A percentile compares a stretch with the other conserved stretches of the same genome.
phyloP scores from a whole-genome alignment of 2,329 filamentous ascomycete species.

The Fusarium albidum region DNA sequence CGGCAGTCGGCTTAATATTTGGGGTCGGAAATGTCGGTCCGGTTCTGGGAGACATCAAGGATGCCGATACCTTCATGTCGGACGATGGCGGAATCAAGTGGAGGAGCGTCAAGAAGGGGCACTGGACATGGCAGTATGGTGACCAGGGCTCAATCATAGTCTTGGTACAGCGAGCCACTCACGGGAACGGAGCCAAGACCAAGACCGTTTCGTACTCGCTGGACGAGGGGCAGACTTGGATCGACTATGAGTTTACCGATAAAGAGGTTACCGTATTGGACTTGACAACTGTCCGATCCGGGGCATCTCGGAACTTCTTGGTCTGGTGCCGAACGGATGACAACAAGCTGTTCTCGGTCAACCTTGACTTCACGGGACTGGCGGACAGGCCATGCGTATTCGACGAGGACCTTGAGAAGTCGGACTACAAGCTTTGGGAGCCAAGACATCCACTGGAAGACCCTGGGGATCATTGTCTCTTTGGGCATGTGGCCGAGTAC shows the following conservation, averaged over 20 bases:
- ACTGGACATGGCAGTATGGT: conserved; percentile 93
- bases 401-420: conserved; percentile 61
- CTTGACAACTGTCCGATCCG: conserved; percentile 88
- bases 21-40: conserved; percentile 89
- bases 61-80: conserved; percentile 91
- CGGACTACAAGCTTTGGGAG: conserved; percentile 87
- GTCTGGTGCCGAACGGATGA: conserved; percentile 76
- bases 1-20: conserved; percentile 90
- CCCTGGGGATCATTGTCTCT: conserved; percentile 86
- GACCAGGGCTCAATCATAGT: conserved; percentile 95
- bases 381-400: conserved; percentile 75
- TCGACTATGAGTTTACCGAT: conserved; percentile 75
- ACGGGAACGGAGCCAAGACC: conserved; percentile 73
- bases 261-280: conserved; percentile 77
- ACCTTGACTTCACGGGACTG: conserved; percentile 88
- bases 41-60: conserved; percentile 69
- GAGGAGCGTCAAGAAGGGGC: conserved; percentile 85
- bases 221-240: conserved; percentile 85
- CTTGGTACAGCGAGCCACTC: conserved; percentile 76
- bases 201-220: conserved; percentile 77
- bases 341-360: conserved; percentile 74
- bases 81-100: conserved; percentile 90
- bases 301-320: conserved; percentile 89
- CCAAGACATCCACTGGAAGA: conserved; percentile 83
- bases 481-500: conserved; percentile 89